Percentiles rank a stretch among this genome's conserved stretches.
These are phyloP conservation scores for Eimeria mitis DNA, from an alignment of 169 alveolate genomes.

Conservation along the genomic window DNA sequence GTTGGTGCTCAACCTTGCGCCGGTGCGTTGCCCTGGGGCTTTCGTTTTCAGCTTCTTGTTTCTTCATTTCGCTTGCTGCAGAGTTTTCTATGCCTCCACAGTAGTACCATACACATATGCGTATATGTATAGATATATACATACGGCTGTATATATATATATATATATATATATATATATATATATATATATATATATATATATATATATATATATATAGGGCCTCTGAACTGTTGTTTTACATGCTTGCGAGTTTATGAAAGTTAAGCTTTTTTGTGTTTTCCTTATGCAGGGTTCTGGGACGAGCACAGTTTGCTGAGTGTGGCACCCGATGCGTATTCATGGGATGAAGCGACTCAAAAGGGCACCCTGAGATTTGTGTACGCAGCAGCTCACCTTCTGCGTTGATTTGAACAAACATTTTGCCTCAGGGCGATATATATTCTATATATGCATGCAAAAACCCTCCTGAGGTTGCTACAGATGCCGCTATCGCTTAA, in stretches of 20 bases:
- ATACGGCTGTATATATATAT: no score
- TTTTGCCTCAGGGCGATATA: no score
- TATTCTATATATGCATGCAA: no score
- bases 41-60: neutral
- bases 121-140: no score
- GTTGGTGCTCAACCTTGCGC: constrained; percentile 43
- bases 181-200: no score
- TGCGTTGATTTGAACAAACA: neutral
- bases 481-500: neutral
- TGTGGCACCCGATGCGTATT: constrained; percentile 43
- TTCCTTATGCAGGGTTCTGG: constrained; percentile 23
- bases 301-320: constrained; percentile 63
- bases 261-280: neutral
- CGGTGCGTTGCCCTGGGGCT: neutral
- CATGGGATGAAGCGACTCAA: constrained; percentile 35
- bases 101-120: neutral
- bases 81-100: neutral
- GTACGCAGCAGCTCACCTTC: neutral
- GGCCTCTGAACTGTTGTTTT: no score
- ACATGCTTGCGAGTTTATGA: no score
- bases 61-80: neutral
- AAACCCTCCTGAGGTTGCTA: neutral
- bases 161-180: no score
- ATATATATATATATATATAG: no score
- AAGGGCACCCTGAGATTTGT: constrained; percentile 43